Evolutionary conservation across 345 rosid genomes (phyloP).

Genomic region (Erucastrum elatum): DNA sequence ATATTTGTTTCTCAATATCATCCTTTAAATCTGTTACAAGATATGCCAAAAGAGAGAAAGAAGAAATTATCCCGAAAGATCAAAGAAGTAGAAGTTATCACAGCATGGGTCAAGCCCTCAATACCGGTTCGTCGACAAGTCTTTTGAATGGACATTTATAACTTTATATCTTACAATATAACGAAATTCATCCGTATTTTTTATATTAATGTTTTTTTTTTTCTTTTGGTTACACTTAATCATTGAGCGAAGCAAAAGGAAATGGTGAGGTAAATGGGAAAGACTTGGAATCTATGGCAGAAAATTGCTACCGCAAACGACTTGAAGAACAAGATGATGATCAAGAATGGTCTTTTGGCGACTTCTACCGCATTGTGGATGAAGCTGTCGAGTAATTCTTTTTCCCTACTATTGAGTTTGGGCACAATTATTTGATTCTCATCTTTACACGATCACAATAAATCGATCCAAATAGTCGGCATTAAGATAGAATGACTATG

Average conservation of each 20-base stretch:
- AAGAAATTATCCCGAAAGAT: not conserved
- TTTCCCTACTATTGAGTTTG: not conserved
- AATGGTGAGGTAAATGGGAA: constrained; percentile 41
- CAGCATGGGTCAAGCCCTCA: constrained; percentile 40
- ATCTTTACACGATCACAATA: not conserved
- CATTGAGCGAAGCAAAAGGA: constrained; percentile 43
- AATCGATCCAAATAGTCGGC: not conserved
- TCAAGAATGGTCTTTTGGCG: constrained; percentile 30
- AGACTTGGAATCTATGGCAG: constrained; percentile 45
- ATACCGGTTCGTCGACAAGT: constrained; percentile 28
- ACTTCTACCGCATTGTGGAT: constrained; percentile 55
- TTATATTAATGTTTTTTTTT: not conserved
- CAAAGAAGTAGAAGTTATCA: not conserved
- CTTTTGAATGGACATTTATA: not conserved
- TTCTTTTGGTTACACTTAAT: not conserved
- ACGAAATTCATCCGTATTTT: not conserved
- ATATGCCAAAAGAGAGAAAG: not conserved
- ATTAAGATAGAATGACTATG: not conserved
- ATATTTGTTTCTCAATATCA: constrained; percentile 9
- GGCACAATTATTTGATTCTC: too few species aligned
- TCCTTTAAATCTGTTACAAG: constrained; percentile 17
- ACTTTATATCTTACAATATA: not conserved
- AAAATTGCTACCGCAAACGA: constrained; percentile 44
- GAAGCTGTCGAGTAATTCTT: constrained; percentile 58
- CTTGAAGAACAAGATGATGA: constrained; percentile 13